Base-by-base conservation (phyloP, 805 yeast species). In the Metschnikowia gelsemii region DNA sequence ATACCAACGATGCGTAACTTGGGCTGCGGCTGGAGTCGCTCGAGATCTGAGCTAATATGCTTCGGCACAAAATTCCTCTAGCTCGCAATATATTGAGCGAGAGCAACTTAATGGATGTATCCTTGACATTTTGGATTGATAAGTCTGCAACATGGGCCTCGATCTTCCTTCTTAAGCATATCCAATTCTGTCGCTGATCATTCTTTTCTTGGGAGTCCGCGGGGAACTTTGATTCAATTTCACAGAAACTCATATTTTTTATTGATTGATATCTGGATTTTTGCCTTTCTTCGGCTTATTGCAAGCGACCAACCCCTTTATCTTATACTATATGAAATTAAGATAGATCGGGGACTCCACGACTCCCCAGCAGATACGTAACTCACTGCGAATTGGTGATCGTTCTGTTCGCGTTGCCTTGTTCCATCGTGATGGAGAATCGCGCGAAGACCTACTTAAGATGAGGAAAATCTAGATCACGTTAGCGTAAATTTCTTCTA, bases 141-240 rank as follows among this genome's bases (percentile, higher is more conserved):
- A 75, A 70, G 35, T 66, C 69, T 48, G 75, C 74, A 14, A 86
- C 56, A 7, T 68, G 57, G 1, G 74, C 70, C 33, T 76, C 73
- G 27, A 86, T 70, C 2, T 61, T 50, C 43, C 68, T 68, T 46
- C 68, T 73, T 30, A 79, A 60, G 18, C 59, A 56, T 23, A 72
- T 77, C 95, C 95, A 87, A 44, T 70, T 68, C 28, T 71, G 45
- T 40, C 65, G 58, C 50, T 86, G 91, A 39, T 55, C 59, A 40
- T 18, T 29, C 30, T 12, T 35, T 25, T 6, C 14, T 12, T 17
- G 13, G n/a, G 19, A 26, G 24, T 19, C 20, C 14, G 12, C 24
- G 24, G 34, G 16, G 19, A 11, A 20, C 5, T 20, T 20, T 31
- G 18, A 28, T 12, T 28, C 9, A 28, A 28, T 28, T 28, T 16